A percentile compares a stretch with the other conserved stretches of the same genome.
These are phyloP conservation scores for Aaosphaeria arxii DNA, from an alignment of 2,329 filamentous ascomycete species.

Conservation along the genomic window DNA sequence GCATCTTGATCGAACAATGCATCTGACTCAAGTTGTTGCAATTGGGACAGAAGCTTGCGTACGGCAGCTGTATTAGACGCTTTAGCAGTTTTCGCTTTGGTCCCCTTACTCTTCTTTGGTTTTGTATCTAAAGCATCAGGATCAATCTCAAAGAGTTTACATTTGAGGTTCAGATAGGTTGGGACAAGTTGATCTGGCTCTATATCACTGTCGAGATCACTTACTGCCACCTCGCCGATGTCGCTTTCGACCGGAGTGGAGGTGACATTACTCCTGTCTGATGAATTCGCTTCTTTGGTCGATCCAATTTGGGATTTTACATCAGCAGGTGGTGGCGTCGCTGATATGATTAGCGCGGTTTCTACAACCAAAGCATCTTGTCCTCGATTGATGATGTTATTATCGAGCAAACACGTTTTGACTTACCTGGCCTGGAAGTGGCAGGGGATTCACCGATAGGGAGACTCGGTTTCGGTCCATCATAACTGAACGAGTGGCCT, in stretches of 20 bases:
- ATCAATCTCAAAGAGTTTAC: slow-evolving; percentile 47
- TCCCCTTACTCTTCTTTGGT: slow-evolving; percentile 28
- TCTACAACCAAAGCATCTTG: too few relatives aligned
- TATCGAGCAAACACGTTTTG: not conserved
- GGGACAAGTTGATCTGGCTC: slow-evolving; percentile 58
- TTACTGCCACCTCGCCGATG: slow-evolving; percentile 38
- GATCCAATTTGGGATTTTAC: too few relatives aligned
- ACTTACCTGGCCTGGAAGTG: slow-evolving; percentile 27
- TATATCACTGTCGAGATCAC: slow-evolving; percentile 49
- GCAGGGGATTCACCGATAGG: slow-evolving; percentile 13
- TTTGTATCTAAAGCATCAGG: slow-evolving; percentile 56
- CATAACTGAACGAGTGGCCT: slow-evolving; percentile 71
- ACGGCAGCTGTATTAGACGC: slow-evolving; percentile 45
- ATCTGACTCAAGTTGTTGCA: slow-evolving; percentile 71
- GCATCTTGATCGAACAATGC: slow-evolving; percentile 48
- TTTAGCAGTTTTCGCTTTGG: slow-evolving; percentile 12
- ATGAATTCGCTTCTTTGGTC: too few relatives aligned
- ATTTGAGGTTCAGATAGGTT: slow-evolving; percentile 73
- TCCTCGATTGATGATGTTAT: too few relatives aligned
- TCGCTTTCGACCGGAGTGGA: slow-evolving; percentile 6
- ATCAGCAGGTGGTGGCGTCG: too few relatives aligned
- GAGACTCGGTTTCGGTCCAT: slow-evolving; percentile 33
- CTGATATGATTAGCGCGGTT: too few relatives aligned
- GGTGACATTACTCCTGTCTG: not conserved
- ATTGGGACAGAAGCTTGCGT: slow-evolving; percentile 67